Evolutionary conservation across 2,329 filamentous ascomycete species (phyloP).

Genomic region (Trichoderma lentiforme): DNA sequence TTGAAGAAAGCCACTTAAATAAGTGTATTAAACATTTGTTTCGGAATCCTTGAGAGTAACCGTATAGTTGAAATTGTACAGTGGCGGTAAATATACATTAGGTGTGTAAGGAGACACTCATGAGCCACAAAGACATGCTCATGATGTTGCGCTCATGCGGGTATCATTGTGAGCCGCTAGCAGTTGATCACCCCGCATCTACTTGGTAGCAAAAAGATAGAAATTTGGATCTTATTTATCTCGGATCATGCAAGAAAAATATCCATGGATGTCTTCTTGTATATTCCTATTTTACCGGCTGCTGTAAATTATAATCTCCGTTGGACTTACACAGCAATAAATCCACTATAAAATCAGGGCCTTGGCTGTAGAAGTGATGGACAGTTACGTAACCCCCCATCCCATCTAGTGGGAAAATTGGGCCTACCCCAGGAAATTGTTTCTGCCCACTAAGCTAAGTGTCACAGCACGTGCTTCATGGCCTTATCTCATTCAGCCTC

Average conservation of each 20-base stretch:
- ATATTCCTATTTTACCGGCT: not conserved
- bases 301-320: not conserved
- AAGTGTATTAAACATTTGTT: too few relatives aligned
- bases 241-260: not conserved
- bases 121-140: too few relatives aligned
- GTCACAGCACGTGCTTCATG: not conserved
- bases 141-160: not conserved
- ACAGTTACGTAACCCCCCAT: not conserved
- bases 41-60: too few relatives aligned
- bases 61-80: too few relatives aligned
- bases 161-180: not conserved
- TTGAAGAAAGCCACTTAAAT: too few relatives aligned
- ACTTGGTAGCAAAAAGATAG: not conserved
- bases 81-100: too few relatives aligned
- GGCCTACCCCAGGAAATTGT: not conserved
- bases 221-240: not conserved
- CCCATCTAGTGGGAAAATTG: not conserved
- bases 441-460: not conserved
- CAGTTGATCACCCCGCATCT: not conserved
- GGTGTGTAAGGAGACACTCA: too few relatives aligned
- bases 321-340: not conserved
- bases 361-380: not conserved
- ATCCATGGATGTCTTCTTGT: accelerated
- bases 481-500: not conserved
- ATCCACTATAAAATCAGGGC: not conserved